These are phyloP conservation scores for Panellus pusillus DNA, from an alignment of 768 basidiomycete species.

Conservation along the genomic window DNA sequence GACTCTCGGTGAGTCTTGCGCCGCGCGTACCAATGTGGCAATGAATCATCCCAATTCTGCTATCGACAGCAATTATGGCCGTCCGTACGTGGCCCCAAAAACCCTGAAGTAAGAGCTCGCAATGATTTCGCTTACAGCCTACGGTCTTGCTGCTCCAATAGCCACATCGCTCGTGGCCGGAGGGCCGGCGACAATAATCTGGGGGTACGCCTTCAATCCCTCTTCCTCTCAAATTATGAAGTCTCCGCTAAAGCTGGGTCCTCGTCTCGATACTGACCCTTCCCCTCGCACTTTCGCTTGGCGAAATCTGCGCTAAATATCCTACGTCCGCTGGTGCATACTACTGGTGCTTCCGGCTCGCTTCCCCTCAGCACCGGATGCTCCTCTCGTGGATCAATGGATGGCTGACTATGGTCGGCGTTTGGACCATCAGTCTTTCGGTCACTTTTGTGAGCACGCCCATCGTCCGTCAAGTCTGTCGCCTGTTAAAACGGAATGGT, in stretches of 20 bases:
- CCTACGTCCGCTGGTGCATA: constrained; percentile 64
- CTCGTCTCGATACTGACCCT: constrained; percentile 49
- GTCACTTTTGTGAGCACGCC: constrained; percentile 53
- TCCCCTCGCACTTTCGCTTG: constrained; percentile 52
- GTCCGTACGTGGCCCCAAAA: constrained; percentile 47
- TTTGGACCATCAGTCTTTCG: constrained; percentile 68
- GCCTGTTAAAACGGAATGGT: background rate
- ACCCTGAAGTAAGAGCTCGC: background rate
- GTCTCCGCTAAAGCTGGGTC: constrained; percentile 41
- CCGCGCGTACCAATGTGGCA: too few relatives aligned
- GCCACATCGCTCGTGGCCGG: constrained; percentile 55
- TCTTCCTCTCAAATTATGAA: background rate
- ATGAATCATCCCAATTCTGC: background rate
- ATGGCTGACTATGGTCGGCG: constrained; percentile 68
- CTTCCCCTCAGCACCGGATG: constrained; percentile 50
- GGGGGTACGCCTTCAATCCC: constrained; percentile 43
- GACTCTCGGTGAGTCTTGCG: constrained; percentile 42
- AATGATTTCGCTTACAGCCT: constrained; percentile 39
- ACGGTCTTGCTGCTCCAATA: constrained; percentile 55
- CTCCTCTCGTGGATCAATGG: constrained; percentile 66
- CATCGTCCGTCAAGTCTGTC: background rate
- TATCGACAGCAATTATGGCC: constrained; percentile 52
- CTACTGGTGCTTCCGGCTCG: constrained; percentile 66
- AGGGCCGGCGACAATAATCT: constrained; percentile 57
- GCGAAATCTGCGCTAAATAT: constrained; percentile 60